Evolutionary conservation across 129 eudicot genomes (phyloP), one percentile per base, ranked within the genome.

Genomic region (Rutidosis leptorrhynchoides): DNA sequence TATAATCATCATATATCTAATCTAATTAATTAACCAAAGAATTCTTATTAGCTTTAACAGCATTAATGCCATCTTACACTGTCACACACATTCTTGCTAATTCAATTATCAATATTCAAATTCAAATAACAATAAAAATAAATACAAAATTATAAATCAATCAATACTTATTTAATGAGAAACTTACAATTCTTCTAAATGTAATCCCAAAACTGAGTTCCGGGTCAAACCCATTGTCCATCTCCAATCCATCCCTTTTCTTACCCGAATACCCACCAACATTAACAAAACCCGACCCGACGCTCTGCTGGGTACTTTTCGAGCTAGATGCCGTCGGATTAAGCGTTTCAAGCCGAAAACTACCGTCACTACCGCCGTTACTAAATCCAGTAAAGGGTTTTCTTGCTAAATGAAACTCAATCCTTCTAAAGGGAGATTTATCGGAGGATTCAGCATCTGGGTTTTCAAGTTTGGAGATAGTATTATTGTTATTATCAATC

Each of bases 131-230:
- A 24, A 7, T 7, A 40, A 55, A 12, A 10, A 55, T 0, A 5
- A 49, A 28, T n/a, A n/a, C n/a, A n/a, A n/a, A n/a, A n/a, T n/a
- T n/a, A n/a, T n/a, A n/a, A n/a, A n/a, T n/a, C n/a, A 68, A 33
- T 8, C 9, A 17, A 23, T 10, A 4, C 24, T 6, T 22, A 65
- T 56, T 2, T 15, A 9, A 4, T 9, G 28, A 30, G 2, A 20
- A 49, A 71, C 97, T 91, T 77, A 88, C 98, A 70, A 92, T 88
- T 66, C 90, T 82, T 27, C 84, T 82, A 32, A 83, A 64, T 42
- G 89, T 74, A 57, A 88, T 78, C 29, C 83, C 75, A 62, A 92
- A 82, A 20, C 68, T 68, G 64, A 84, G 79, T 63, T 83, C 98
- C 58, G 90, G 85, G 83, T 92, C 98, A 75, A 88, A 60, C 27